Conservation (phyloP, 257 asterid species). For the Mitragyna speciosa region DNA sequence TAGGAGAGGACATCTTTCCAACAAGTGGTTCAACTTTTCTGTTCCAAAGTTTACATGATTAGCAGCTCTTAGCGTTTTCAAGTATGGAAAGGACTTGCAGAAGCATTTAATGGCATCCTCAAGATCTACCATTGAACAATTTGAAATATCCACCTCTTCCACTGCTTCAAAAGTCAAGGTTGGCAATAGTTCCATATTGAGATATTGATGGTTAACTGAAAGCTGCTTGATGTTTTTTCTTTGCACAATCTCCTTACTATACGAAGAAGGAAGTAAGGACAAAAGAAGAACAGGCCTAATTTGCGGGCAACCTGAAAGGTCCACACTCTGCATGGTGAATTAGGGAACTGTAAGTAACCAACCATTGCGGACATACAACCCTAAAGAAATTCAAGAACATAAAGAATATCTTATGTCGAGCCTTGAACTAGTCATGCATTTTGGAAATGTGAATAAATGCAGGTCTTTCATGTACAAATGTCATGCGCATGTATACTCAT, state of each 20-base stretch:
- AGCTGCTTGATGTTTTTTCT: slow-evolving; percentile 40
- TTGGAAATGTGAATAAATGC: not conserved
- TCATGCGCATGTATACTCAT: not conserved
- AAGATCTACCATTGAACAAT: slow-evolving; percentile 65
- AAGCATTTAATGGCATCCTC: slow-evolving; percentile 56
- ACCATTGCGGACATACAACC: not conserved
- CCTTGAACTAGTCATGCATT: not conserved
- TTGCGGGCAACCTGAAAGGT: slow-evolving; percentile 81
- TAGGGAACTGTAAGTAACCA: slow-evolving; percentile 17
- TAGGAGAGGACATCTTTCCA: slow-evolving; percentile 54
- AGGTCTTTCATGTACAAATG: not conserved
- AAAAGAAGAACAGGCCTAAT: slow-evolving; percentile 54
- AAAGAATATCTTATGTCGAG: not conserved
- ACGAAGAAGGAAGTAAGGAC: slow-evolving; percentile 49
- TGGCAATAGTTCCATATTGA: slow-evolving; percentile 32
- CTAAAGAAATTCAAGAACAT: not conserved
- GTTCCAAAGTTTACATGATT: slow-evolving; percentile 47
- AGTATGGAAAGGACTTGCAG: slow-evolving; percentile 71
- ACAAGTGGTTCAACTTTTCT: slow-evolving; percentile 45
- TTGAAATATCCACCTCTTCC: slow-evolving; percentile 77
- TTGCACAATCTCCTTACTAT: slow-evolving; percentile 31
- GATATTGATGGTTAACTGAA: slow-evolving; percentile 30
- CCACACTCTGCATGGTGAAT: slow-evolving; percentile 60
- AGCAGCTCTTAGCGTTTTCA: slow-evolving; percentile 64
- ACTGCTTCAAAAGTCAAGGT: slow-evolving; percentile 60